phyloP scores from a whole-genome alignment of 2,329 filamentous ascomycete species.

The Trichothecium sympodiale region DNA sequence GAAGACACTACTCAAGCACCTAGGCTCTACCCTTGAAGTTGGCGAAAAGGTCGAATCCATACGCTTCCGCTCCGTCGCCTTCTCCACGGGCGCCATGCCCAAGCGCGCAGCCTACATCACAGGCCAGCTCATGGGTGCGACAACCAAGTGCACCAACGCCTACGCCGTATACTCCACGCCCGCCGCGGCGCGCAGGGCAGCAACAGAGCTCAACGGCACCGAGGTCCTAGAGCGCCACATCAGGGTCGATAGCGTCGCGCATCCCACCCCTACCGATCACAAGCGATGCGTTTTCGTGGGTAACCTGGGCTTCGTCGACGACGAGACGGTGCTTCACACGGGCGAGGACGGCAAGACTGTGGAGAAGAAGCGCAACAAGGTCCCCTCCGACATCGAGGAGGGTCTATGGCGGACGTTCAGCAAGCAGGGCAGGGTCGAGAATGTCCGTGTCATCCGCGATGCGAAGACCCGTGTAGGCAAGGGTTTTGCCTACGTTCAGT shows the following conservation, averaged over 20 bases:
- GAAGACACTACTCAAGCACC: slow-evolving; percentile 65
- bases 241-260: slow-evolving; percentile 81
- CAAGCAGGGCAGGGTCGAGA: slow-evolving; percentile 73
- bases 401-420: slow-evolving; percentile 77
- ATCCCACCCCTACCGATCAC: slow-evolving; percentile 73
- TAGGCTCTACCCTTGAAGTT: slow-evolving; percentile 60
- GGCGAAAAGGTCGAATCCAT: slow-evolving; percentile 76
- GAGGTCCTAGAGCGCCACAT: slow-evolving; percentile 78
- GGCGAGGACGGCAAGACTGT: slow-evolving; percentile 55
- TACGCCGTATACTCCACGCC: slow-evolving; percentile 80
- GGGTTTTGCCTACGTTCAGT: slow-evolving; percentile 96
- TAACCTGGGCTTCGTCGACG: slow-evolving; percentile 91
- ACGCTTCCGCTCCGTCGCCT: slow-evolving; percentile 88
- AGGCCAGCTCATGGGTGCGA: slow-evolving; percentile 80
- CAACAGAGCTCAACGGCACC: slow-evolving; percentile 70
- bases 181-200: slow-evolving; percentile 64
- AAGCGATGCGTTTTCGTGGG: slow-evolving; percentile 91
- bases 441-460: slow-evolving; percentile 84
- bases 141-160: slow-evolving; percentile 86
- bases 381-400: slow-evolving; percentile 80
- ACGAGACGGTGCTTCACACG: slow-evolving; percentile 62
- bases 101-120: slow-evolving; percentile 93
- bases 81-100: slow-evolving; percentile 63
- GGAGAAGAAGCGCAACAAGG: slow-evolving; percentile 62
- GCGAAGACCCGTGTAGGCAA: slow-evolving; percentile 87